Evolutionary conservation across 208 protist genomes (phyloP).

Genomic region (Acanthamoeba sp.): DNA sequence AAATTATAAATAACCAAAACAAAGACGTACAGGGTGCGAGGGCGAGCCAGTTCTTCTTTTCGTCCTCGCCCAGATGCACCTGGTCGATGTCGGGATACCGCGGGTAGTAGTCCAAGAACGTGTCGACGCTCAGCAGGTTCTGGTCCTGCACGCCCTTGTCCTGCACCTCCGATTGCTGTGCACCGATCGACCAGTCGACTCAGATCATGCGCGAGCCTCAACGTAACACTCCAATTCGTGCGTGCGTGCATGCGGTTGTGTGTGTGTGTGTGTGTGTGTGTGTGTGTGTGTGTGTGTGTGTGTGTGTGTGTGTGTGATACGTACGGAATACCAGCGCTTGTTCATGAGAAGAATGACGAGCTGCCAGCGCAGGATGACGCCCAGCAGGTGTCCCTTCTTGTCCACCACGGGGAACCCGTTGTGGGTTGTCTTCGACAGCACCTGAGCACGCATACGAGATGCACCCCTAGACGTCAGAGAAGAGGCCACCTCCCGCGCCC

Average conservation of each 20-base stretch:
- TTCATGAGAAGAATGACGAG: slow-evolving; percentile 64
- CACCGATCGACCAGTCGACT: not conserved
- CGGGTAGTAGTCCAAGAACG: slow-evolving; percentile 51
- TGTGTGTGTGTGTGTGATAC: not conserved
- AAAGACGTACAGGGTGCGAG: slow-evolving; percentile 1
- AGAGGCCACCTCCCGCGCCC: no score
- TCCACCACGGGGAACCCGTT: slow-evolving; percentile 67
- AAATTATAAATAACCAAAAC: not conserved
- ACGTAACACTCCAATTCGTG: slow-evolving; percentile 3
- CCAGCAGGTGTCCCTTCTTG: slow-evolving; percentile 58
- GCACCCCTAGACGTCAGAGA: not conserved
- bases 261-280: not conserved
- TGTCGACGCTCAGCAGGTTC: slow-evolving; percentile 49
- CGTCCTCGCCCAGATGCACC: not conserved
- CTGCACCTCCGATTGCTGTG: slow-evolving; percentile 41
- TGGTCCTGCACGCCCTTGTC: slow-evolving; percentile 36
- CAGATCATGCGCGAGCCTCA: no score
- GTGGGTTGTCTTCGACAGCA: slow-evolving; percentile 49
- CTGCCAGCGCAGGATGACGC: slow-evolving; percentile 65
- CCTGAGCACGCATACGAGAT: slow-evolving; percentile 3
- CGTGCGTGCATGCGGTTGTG: not conserved
- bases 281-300: not conserved
- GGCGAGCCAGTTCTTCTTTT: slow-evolving; percentile 53
- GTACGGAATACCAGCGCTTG: slow-evolving; percentile 64
- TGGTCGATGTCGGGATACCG: slow-evolving; percentile 29